Evolutionary conservation across 345 rosid species (phyloP), one percentile per base, ranked within the genome.

Genomic region (Lepidium sativum): DNA sequence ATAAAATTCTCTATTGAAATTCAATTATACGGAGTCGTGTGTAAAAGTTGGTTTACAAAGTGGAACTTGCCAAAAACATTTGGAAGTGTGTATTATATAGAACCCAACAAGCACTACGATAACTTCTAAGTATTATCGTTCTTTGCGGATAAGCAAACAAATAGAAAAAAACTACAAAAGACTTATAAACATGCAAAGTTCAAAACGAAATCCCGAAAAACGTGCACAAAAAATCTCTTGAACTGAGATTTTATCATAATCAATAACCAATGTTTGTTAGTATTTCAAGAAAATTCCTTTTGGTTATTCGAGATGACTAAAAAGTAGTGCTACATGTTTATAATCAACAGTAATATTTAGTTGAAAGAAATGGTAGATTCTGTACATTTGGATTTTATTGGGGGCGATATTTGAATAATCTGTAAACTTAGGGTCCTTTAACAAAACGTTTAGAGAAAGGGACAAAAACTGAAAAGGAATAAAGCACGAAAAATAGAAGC

Each of bases 401-500:
- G 54, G 53, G 54, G 13, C 10, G 9, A 13, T 23, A 52, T 69
- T 69, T 61, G 55, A 69, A 69, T 53, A 0, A 33, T 35, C 0
- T 60, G 6, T 0, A 60, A 52, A 69, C 23, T 33, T 12, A 61
- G 35, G 74, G 74, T 23, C 9, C 21, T 53, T 43, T 14, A 50
- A 25, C 34, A 68, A 59, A 68, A 40, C 27, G 25, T 50, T 1
- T 9, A 42, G 43, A 53, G 39, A 61, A 34, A 61, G 54, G 68
- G 74, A 44, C 23, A 43, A 60, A 40, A 51, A 2, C 10, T 49
- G 54, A 60, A 27, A 45, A 5, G 7, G 7, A 23, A 17, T 21
- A 69, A 52, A 53, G 60, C 68, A 61, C 25, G 54, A 40, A 52
- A 49, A 48, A 11, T 8, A 43, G 60, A 60, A 23, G 47, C 55